Evolutionary conservation across 768 basidiomycete species (phyloP).

Genomic region (Auriscalpium vulgare): DNA sequence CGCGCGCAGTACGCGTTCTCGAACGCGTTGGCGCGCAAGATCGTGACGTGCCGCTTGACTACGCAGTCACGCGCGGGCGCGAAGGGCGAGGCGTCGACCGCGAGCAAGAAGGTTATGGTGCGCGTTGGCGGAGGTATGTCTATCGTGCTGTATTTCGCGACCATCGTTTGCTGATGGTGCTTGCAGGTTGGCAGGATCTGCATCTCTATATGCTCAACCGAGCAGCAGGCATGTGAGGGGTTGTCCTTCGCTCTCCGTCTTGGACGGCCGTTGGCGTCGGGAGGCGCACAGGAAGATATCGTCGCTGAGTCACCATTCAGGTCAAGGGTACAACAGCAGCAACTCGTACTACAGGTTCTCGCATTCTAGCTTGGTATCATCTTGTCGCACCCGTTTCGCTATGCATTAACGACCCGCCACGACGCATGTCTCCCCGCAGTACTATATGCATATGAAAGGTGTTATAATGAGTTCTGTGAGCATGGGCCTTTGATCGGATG

Average conservation of each 20-base stretch:
- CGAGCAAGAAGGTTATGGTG: conserved; percentile 82
- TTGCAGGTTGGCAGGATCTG: conserved; percentile 71
- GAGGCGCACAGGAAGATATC: neutral
- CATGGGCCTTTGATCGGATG: neutral
- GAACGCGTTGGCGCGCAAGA: conserved; percentile 62
- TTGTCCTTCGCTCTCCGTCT: neutral
- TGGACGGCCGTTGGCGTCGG: neutral
- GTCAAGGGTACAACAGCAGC: neutral
- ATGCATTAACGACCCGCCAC: neutral
- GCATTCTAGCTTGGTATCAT: neutral
- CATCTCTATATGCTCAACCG: conserved; percentile 71
- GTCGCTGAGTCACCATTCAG: neutral
- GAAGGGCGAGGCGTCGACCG: conserved; percentile 33
- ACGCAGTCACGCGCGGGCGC: conserved; percentile 55
- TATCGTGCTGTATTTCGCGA: neutral
- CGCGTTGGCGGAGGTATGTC: conserved; percentile 69
- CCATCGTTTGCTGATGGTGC: conserved; percentile 1
- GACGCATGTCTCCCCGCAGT: neutral
- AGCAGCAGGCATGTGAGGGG: conserved; percentile 51
- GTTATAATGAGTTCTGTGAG: neutral
- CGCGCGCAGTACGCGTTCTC: conserved; percentile 81
- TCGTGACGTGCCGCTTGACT: conserved; percentile 73
- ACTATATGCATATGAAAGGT: neutral
- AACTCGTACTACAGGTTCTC: neutral
- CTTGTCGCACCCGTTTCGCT: neutral